A percentile compares a stretch with the other conserved stretches of the same genome.
phyloP scores from a whole-genome alignment of 2,329 filamentous ascomycete species.

The Didymella arachidicola region DNA sequence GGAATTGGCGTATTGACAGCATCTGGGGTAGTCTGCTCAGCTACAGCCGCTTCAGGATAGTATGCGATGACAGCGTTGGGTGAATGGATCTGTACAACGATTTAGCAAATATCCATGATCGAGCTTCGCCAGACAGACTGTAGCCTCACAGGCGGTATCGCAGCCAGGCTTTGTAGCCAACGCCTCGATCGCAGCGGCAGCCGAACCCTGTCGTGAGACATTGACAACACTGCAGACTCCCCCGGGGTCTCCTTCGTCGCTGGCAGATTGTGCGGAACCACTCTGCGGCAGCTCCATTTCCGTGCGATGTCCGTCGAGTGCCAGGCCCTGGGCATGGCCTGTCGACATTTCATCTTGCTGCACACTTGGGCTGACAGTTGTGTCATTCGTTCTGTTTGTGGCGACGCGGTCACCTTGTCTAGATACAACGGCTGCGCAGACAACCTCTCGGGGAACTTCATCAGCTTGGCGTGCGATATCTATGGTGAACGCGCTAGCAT shows the following conservation, averaged over 20 bases:
- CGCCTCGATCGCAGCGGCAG: not conserved
- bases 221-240: not conserved
- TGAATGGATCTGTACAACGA: not conserved
- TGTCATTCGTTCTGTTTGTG: not conserved
- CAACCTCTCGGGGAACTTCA: not conserved
- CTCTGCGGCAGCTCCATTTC: not conserved
- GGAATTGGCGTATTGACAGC: not conserved
- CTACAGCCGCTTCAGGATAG: not conserved
- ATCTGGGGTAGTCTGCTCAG: not conserved
- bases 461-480: not conserved
- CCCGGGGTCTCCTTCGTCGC: not conserved
- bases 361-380: not conserved
- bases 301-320: not conserved
- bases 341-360: not conserved
- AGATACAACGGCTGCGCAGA: not conserved
- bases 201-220: not conserved
- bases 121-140: constrained; percentile 4
- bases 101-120: not conserved
- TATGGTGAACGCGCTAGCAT: not conserved
- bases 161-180: not conserved
- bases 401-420: not conserved
- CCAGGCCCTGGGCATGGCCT: no score
- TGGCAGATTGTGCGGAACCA: not conserved
- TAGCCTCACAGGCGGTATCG: not conserved
- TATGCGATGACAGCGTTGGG: no score